Conservation (phyloP, 805 yeast genomes). For the Candida insectorum region DNA sequence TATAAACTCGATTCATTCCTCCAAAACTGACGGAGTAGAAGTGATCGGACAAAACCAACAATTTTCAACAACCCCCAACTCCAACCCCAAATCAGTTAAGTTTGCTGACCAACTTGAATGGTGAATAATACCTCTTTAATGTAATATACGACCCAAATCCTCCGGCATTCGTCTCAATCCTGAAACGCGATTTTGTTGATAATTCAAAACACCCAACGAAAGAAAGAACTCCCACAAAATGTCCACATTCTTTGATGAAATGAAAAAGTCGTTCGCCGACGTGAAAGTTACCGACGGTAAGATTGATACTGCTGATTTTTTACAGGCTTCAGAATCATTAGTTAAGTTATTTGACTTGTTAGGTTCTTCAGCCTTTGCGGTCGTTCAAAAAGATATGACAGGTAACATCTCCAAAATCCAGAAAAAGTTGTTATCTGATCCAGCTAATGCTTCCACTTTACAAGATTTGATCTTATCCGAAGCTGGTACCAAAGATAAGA, state of each 20-base stretch:
- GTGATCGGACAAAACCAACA: too few species aligned
- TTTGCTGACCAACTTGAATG: constrained; percentile 35
- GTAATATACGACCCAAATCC: not conserved
- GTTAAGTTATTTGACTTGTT: constrained; percentile 79
- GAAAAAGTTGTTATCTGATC: constrained; percentile 60
- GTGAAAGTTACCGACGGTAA: constrained; percentile 61
- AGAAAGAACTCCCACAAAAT: constrained; percentile 29
- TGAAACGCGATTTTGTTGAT: not conserved
- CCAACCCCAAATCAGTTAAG: constrained; percentile 14
- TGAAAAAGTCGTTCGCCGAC: constrained; percentile 70
- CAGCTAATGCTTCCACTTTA: constrained; percentile 60
- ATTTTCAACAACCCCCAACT: too few species aligned
- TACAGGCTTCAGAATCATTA: constrained; percentile 80
- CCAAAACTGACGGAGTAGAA: constrained; percentile 19
- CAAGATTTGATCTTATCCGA: constrained; percentile 77
- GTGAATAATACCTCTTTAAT: constrained; percentile 13
- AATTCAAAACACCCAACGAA: not conserved
- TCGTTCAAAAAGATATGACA: constrained; percentile 83
- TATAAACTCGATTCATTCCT: constrained; percentile 7
- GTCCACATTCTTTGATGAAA: constrained; percentile 80
- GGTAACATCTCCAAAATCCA: constrained; percentile 82
- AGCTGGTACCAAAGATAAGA: constrained; percentile 60
- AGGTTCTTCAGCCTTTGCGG: constrained; percentile 80
- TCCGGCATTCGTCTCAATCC: not conserved
- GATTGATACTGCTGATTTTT: constrained; percentile 69